Base-by-base conservation (phyloP, 768 basidiomycete species). In the Psilocybe cubensis region DNA sequence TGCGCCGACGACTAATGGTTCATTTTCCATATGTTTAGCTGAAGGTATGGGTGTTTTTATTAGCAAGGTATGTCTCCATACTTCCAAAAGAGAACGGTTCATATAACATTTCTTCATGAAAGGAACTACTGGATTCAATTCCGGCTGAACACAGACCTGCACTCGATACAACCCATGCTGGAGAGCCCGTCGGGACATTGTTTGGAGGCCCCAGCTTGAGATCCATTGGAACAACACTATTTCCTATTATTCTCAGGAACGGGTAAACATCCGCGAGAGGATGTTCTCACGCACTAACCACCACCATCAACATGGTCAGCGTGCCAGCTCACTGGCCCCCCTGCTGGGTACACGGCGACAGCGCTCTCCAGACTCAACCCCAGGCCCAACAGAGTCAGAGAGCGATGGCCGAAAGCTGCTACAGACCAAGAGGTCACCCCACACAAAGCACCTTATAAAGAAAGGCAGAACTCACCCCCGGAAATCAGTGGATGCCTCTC, bases 11-110 rank as follows among this genome's bases (percentile, higher is more conserved):
- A 46, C 31, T 11, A 44, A 55, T 46, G 54, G 54, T 25, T 46
- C 27, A 8, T 55, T 55, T 40, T 46, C 33, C 9, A 45, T 55
- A 11, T 45, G 43, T 28, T 14, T 55, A 21, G 44, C 44, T 6
- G 28, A 27, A 21, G 54, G 54, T 18, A 40, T 27, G 12, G 54
- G 54, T 31, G 43, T 46, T 35, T 55, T 55, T 18, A 46, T 55
- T 14, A 45, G 17, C 10, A 25, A 46, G 42, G 54, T 55, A 33
- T 18, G 40, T 14, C 29, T 31, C 11, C n/a, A n/a, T n/a, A n/a
- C n/a, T n/a, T n/a, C n/a, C n/a, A n/a, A n/a, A 23, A 28, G 20
- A 12, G 28, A 9, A 27, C 27, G 18, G 14, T 42, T 21, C 27
- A 27, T 28, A 21, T 11, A 18, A 24, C 51, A 18, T 27, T 6